phyloP scores from a whole-genome alignment of 352 stramenopile genomes.

The Globisporangium sylvaticum region DNA sequence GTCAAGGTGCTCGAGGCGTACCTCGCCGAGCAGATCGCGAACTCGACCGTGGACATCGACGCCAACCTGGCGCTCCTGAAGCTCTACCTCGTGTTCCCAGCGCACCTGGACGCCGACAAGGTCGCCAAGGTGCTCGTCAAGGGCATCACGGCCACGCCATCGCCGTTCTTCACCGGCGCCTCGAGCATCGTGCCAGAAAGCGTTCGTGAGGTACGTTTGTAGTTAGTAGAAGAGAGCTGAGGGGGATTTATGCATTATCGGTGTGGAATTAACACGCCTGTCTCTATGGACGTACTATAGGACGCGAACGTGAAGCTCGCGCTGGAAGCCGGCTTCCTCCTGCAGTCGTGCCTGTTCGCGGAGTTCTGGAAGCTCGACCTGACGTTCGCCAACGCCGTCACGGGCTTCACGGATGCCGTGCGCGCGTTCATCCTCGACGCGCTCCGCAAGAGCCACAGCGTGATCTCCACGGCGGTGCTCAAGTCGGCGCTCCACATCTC shows the following conservation, averaged over 20 bases:
- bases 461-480: constrained; percentile 52
- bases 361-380: constrained; percentile 78
- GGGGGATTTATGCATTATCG: background rate
- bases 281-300: background rate
- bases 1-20: constrained; percentile 63
- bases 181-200: constrained; percentile 67
- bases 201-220: constrained; percentile 34
- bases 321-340: constrained; percentile 54
- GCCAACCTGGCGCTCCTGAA: constrained; percentile 79
- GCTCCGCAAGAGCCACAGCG: constrained; percentile 70
- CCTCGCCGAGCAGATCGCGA: constrained; percentile 69
- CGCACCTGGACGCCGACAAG: constrained; percentile 44
- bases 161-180: constrained; percentile 72
- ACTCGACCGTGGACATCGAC: constrained; percentile 61
- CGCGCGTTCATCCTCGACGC: constrained; percentile 73
- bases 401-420: constrained; percentile 68
- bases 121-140: constrained; percentile 72
- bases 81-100: constrained; percentile 77
- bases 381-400: constrained; percentile 52
- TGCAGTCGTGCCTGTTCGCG: constrained; percentile 80
- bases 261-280: background rate
- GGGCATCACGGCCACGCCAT: constrained; percentile 59
- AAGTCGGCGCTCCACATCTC: constrained; percentile 66
- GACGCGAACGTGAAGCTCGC: constrained; percentile 54
- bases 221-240: background rate